Evolutionary conservation across 495 filamentous ascomycete genomes (phyloP), one percentile per base, ranked within the genome.

Genomic region (Aspergillus bridgeri): DNA sequence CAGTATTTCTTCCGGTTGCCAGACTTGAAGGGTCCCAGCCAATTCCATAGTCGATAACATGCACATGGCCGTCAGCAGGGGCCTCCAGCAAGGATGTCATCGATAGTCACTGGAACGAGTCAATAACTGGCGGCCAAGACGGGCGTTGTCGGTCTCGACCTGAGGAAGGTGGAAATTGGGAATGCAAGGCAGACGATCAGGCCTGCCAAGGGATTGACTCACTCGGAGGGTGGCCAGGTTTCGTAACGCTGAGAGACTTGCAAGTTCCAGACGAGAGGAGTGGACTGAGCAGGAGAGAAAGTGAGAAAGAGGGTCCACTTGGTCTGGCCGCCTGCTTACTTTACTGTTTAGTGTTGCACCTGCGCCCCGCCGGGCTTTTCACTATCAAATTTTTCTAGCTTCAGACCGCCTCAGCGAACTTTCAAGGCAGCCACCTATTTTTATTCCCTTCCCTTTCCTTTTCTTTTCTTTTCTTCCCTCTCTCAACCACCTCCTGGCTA

Each of bases 131-230:
- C 33, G 9, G 33, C 33, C 33, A 38, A 38, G 33, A 38, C 33
- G 33, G 33, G 33, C 33, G 33, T 38, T 38, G 17, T 38, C 33
- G 33, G 33, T 38, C 33, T 38, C 33, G 33, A 38, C 33, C 17
- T 38, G 9, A 13, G 33, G 7, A 27, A 4, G 3, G 25, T 27
- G 25, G 25, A 27, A 38, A 38, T 38, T 38, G 17, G 7, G 33
- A 11, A 38, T 11, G 3, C 33, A 38, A 38, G 11, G 33, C 33
- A 15, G 33, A 38, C 33, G 33, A 23, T 47, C 45, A 1, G 18
- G 45, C 13, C 22, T 47, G 45, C 45, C 45, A 47, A 47, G 45
- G 45, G 2, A 47, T 47, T 47, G 45, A 47, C 15, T 47, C 45
- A 47, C 6, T 7, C n/a, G 18, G n/a, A 4, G 45, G 33, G 33